Percentiles rank a stretch among this genome's conserved stretches.
Evolutionary conservation across 495 filamentous ascomycete species (phyloP).

Genomic region (Filosporella fistucella): DNA sequence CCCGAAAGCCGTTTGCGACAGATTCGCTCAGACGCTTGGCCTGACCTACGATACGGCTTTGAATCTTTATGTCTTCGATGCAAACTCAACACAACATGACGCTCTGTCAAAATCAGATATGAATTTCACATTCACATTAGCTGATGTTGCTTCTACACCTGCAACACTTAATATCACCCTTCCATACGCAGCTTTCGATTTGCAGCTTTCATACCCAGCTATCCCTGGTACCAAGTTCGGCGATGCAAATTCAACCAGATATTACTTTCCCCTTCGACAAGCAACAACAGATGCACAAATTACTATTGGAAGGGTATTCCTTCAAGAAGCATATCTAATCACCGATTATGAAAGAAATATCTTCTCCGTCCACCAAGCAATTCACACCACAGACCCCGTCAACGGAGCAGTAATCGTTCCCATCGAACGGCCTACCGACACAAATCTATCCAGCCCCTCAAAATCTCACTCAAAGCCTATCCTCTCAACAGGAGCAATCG

Average conservation of each 20-base stretch:
- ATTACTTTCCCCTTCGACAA: constrained; percentile 60
- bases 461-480: constrained; percentile 40
- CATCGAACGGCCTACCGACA: constrained; percentile 41
- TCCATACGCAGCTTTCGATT: constrained; percentile 59
- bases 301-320: constrained; percentile 63
- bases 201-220: constrained; percentile 50
- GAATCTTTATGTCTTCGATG: constrained; percentile 39
- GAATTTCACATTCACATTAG: constrained; percentile 45
- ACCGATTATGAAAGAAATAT: constrained; percentile 58
- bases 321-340: constrained; percentile 67
- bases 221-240: constrained; percentile 37
- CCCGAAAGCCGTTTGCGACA: constrained; percentile 53
- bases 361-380: constrained; percentile 57
- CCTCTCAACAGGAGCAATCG: constrained; percentile 34
- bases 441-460: constrained; percentile 35
- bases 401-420: constrained; percentile 41
- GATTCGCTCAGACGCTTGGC: constrained; percentile 55
- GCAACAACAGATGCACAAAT: constrained; percentile 47
- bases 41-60: constrained; percentile 51
- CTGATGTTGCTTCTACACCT: constrained; percentile 23
- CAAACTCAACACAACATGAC: constrained; percentile 26
- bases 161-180: constrained; percentile 57
- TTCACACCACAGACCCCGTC: constrained; percentile 40
- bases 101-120: constrained; percentile 27
- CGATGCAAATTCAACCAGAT: constrained; percentile 29